Base-by-base conservation (phyloP, 345 rosid species). In the Clausena lansium region DNA sequence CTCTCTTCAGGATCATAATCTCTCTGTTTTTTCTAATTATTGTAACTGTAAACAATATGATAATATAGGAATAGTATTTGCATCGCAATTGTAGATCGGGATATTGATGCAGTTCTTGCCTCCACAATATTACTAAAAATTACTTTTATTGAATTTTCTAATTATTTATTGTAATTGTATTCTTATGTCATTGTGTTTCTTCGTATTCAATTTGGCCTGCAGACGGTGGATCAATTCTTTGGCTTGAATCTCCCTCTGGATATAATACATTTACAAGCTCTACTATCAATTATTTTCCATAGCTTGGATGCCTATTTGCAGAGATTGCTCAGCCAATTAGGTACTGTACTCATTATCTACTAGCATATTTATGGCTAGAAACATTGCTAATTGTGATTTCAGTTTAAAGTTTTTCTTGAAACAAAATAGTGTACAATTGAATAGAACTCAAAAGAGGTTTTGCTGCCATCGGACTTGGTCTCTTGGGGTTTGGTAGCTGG, bases 141-240 rank as follows among this genome's bases (percentile, higher is more conserved):
- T 50, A 22, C 22, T 47, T 6, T 7, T 9, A 39, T 22, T 65
- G 22, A 20, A 47, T 35, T 81, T n/a, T 20, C 17, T 70, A 6
- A 11, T 75, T 75, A 22, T 64, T 70, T 64, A 35, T 68, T 39
- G 22, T 54, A 11, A 41, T 9, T 45, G 50, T 70, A 36, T 32
- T 35, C 68, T 75, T 59, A 1, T 33, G 9, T 55, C 1, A 5
- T 81, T 76, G 78, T 38, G 74, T 50, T 47, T 72, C 35, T 74
- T 77, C 52, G 30, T 72, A 55, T 75, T 58, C 35, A 28, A 79
- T 69, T 50, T 72, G 63, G 38, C 65, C 71, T 87, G 91, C 97
- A 96, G 99, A 92, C 98, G 15, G 95, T 93, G 78, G 96, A 91
- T 83, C 99, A 96, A 78, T 88, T 92, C 58, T 93, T 93, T 85